These are phyloP conservation scores for Santalum album DNA, from an alignment of 164 flowering plant genomes.

Conservation along the genomic window DNA sequence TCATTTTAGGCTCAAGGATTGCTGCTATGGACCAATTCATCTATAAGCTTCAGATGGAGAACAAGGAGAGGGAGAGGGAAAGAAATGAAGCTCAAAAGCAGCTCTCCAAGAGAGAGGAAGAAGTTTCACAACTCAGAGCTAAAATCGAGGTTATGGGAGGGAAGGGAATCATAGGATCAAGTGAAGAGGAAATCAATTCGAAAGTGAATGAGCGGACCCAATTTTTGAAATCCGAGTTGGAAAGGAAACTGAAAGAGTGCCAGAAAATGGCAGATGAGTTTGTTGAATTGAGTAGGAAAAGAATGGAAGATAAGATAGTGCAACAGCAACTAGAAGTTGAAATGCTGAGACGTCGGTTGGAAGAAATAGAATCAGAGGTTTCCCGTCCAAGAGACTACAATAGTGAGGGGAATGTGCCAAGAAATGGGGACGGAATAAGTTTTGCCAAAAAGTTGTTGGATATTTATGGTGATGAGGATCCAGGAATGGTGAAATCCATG, in stretches of 20 bases:
- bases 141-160: constrained; percentile 39
- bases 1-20: constrained; percentile 64
- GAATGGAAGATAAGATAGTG: constrained; percentile 78
- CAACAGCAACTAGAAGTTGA: constrained; percentile 81
- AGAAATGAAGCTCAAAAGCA: constrained; percentile 58
- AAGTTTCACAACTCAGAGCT: constrained; percentile 49
- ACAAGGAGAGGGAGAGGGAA: constrained; percentile 72
- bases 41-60: constrained; percentile 73
- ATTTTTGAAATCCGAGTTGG: constrained; percentile 48
- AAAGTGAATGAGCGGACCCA: constrained; percentile 66
- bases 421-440: constrained; percentile 32
- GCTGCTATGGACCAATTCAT: constrained; percentile 96
- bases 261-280: constrained; percentile 62
- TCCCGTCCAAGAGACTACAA: constrained; percentile 25
- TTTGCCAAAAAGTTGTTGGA: constrained; percentile 59
- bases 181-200: constrained; percentile 65
- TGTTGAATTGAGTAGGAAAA: constrained; percentile 63
- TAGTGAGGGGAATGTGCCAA: constrained; percentile 8
- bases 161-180: constrained; percentile 22
- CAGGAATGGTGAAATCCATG: constrained; percentile 89
- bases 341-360: constrained; percentile 56
- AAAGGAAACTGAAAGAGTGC: constrained; percentile 63
- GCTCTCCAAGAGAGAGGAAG: constrained; percentile 75
- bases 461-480: constrained; percentile 48
- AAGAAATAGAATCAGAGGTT: constrained; percentile 70